A percentile compares a stretch with the other conserved stretches of the same genome.
These are phyloP conservation scores for Phytophthora cactorum DNA, from an alignment of 352 stramenopile genomes.

Conservation along the genomic window DNA sequence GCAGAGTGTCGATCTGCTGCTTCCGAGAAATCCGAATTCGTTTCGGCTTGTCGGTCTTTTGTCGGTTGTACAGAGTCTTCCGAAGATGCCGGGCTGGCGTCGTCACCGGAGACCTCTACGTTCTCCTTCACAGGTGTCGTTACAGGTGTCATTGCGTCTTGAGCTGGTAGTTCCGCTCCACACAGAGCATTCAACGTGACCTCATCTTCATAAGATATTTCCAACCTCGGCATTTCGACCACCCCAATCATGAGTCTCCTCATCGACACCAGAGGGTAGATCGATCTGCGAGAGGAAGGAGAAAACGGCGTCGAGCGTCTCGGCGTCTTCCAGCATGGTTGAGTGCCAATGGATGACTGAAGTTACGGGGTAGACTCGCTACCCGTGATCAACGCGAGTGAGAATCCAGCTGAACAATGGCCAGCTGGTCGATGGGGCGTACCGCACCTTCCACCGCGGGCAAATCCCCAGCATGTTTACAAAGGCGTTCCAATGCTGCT, in stretches of 20 bases:
- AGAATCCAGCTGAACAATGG: conserved; percentile 18
- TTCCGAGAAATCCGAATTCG: conserved; percentile 19
- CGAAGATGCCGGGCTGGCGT: neutral
- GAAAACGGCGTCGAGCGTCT: conserved; percentile 23
- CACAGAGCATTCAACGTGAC: neutral
- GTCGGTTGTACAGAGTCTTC: conserved; percentile 2
- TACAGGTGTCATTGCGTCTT: neutral
- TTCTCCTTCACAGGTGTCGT: neutral
- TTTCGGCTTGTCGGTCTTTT: neutral
- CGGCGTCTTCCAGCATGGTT: conserved; percentile 10
- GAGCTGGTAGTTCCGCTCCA: neutral
- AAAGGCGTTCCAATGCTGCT: neutral
- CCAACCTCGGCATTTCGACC: neutral
- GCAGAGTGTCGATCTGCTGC: conserved; percentile 20
- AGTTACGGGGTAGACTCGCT: neutral
- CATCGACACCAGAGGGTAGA: conserved; percentile 7
- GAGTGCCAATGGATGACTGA: conserved; percentile 9
- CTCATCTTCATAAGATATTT: neutral
- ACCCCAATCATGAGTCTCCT: neutral
- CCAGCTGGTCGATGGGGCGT: neutral
- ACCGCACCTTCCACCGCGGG: neutral
- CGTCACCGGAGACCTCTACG: neutral
- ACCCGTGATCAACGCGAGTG: conserved; percentile 11
- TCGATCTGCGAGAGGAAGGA: conserved; percentile 32
- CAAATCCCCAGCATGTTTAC: conserved; percentile 15